Conservation (phyloP, 805 yeast genomes). For the Lipomyces spencermartinsiae region DNA sequence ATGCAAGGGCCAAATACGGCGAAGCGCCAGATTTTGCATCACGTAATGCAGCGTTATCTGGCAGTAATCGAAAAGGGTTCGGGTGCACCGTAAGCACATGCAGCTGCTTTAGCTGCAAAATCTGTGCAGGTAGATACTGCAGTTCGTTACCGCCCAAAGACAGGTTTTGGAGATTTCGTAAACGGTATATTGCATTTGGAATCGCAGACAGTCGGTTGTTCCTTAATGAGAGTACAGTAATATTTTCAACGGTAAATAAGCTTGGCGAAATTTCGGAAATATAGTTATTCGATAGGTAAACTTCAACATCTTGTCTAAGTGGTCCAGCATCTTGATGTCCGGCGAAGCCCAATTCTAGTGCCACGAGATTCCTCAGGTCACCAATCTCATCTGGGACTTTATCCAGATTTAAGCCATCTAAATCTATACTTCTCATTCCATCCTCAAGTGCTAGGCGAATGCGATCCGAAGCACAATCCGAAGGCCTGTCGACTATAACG, state of each 20-base stretch:
- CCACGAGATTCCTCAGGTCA: conserved; percentile 46
- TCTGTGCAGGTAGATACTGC: conserved; percentile 47
- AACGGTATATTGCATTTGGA: conserved; percentile 46
- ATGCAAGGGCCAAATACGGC: not conserved
- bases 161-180: conserved; percentile 45
- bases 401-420: conserved; percentile 38
- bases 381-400: conserved; percentile 47
- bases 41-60: conserved; percentile 21
- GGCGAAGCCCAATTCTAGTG: conserved; percentile 15
- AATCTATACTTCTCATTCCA: conserved; percentile 31
- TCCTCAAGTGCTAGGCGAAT: conserved; percentile 39
- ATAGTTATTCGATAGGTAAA: conserved; percentile 45
- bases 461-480: conserved; percentile 21
- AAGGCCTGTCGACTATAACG: conserved; percentile 8
- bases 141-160: conserved; percentile 48
- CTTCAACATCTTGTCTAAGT: conserved; percentile 41
- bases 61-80: conserved; percentile 45
- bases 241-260: conserved; percentile 45
- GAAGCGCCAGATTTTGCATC: not conserved
- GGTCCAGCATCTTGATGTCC: conserved; percentile 32
- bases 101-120: conserved; percentile 43
- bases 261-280: conserved; percentile 42
- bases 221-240: conserved; percentile 48
- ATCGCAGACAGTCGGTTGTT: conserved; percentile 44
- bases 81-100: conserved; percentile 46